Conservation (phyloP, 1,139 yeast species). For the Magnusiomyces ingens region DNA sequence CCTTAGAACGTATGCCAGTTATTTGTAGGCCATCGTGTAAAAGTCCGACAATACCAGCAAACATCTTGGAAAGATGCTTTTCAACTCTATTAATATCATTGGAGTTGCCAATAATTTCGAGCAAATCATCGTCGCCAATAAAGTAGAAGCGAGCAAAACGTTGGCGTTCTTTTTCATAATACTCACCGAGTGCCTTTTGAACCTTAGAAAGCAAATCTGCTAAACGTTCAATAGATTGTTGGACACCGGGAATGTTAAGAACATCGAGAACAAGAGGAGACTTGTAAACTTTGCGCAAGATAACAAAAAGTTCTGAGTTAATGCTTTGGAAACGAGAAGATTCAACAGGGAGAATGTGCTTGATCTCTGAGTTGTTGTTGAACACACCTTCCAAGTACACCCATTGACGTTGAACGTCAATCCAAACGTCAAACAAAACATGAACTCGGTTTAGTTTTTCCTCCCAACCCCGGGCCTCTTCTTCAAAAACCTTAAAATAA, state of each 20-base stretch:
- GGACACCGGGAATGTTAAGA: slow-evolving; percentile 47
- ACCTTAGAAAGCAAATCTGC: slow-evolving; percentile 53
- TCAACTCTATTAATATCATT: slow-evolving; percentile 45
- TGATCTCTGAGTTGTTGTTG: slow-evolving; percentile 47
- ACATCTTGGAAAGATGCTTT: slow-evolving; percentile 65
- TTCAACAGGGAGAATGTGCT: slow-evolving; percentile 61
- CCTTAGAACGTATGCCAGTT: slow-evolving; percentile 48
- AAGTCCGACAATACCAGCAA: slow-evolving; percentile 53
- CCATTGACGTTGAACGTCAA: slow-evolving; percentile 88
- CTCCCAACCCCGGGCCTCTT: slow-evolving; percentile 51
- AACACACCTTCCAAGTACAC: slow-evolving; percentile 78
- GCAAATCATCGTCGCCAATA: slow-evolving; percentile 82
- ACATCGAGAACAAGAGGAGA: slow-evolving; percentile 53
- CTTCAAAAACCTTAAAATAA: slow-evolving; percentile 55
- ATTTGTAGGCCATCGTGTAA: slow-evolving; percentile 38
- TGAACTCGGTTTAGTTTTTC: slow-evolving; percentile 47
- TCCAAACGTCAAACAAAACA: slow-evolving; percentile 60
- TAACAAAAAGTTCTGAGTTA: slow-evolving; percentile 51
- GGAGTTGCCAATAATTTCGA: slow-evolving; percentile 73
- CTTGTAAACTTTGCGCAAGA: slow-evolving; percentile 48
- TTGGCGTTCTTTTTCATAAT: slow-evolving; percentile 72
- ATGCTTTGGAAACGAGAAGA: slow-evolving; percentile 58
- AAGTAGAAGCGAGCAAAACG: slow-evolving; percentile 78
- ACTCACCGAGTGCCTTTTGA: slow-evolving; percentile 65
- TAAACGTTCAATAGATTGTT: slow-evolving; percentile 43